Conservation (phyloP, 192 early-diverging fungal species). For the Linnemannia zychae region DNA sequence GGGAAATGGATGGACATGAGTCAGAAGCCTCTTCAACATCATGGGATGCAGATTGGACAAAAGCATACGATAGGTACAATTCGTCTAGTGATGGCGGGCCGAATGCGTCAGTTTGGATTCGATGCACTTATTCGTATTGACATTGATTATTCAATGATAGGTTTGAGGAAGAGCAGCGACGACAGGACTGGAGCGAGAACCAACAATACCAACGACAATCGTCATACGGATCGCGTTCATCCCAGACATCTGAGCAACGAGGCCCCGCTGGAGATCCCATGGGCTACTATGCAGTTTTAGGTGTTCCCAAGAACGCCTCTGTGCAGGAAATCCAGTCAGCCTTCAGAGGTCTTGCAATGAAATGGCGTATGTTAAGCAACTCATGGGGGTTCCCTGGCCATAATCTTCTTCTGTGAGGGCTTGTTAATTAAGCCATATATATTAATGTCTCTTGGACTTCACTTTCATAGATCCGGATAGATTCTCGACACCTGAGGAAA, state of each 20-base stretch:
- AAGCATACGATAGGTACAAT: slow-evolving; percentile 57
- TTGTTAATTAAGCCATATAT: background rate
- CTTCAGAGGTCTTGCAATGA: slow-evolving; percentile 62
- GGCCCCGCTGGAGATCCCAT: slow-evolving; percentile 51
- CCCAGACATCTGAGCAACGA: background rate
- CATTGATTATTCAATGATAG: background rate
- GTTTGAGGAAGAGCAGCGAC: slow-evolving; percentile 49
- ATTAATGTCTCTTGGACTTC: background rate
- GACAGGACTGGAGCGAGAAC: slow-evolving; percentile 54
- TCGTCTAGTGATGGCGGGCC: background rate
- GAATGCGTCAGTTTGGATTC: background rate
- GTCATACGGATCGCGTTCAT: slow-evolving; percentile 17
- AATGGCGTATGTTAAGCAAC: slow-evolving; percentile 42
- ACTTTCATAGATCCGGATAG: slow-evolving; percentile 59
- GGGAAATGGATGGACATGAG: slow-evolving; percentile 55
- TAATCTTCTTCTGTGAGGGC: background rate
- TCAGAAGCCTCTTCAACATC: slow-evolving; percentile 50
- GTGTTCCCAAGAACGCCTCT: slow-evolving; percentile 49
- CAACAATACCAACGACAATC: slow-evolving; percentile 43
- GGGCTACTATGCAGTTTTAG: slow-evolving; percentile 60
- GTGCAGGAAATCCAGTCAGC: slow-evolving; percentile 65
- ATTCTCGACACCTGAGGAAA: slow-evolving; percentile 59
- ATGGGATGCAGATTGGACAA: slow-evolving; percentile 65
- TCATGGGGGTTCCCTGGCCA: background rate
- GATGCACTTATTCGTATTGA: background rate